These are phyloP conservation scores for Phoma sp. DNA, from an alignment of 2,329 filamentous ascomycete species.

Conservation along the genomic window DNA sequence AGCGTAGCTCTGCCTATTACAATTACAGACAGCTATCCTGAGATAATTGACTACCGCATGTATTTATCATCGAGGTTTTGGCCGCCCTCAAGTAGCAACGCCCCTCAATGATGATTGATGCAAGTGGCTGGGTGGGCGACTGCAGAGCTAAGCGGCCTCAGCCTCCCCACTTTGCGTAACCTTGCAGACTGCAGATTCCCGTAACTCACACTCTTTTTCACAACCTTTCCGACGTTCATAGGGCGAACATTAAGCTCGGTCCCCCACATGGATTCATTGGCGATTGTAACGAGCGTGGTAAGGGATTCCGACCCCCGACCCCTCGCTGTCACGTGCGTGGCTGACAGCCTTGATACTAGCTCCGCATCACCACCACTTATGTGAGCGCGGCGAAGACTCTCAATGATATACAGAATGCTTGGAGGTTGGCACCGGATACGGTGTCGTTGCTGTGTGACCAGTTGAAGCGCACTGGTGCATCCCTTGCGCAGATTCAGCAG, in stretches of 20 bases:
- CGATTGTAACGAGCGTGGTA: background rate
- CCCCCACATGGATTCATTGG: background rate
- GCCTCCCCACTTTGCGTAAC: background rate
- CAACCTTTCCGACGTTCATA: background rate
- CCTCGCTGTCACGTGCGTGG: background rate
- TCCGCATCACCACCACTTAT: conserved; percentile 20
- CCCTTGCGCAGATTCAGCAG: conserved; percentile 27
- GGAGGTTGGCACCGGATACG: conserved; percentile 24
- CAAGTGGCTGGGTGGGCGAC: background rate
- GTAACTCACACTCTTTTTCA: background rate
- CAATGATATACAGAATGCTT: conserved; percentile 20
- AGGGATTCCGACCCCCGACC: background rate
- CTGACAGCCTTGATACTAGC: conserved; percentile 1
- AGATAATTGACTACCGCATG: no score
- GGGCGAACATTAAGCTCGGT: background rate
- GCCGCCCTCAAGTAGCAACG: background rate
- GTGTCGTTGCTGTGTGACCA: conserved; percentile 25
- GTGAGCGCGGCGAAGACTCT: conserved; percentile 20
- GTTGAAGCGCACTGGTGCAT: conserved; percentile 22
- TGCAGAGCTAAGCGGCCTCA: background rate
- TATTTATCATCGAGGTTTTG: background rate
- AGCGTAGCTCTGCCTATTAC: no score
- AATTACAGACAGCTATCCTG: no score
- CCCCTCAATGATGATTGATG: no score
- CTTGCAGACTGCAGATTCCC: background rate